Evolutionary conservation across 306 rosid genomes (phyloP).

Genomic region (Betula pendula): DNA sequence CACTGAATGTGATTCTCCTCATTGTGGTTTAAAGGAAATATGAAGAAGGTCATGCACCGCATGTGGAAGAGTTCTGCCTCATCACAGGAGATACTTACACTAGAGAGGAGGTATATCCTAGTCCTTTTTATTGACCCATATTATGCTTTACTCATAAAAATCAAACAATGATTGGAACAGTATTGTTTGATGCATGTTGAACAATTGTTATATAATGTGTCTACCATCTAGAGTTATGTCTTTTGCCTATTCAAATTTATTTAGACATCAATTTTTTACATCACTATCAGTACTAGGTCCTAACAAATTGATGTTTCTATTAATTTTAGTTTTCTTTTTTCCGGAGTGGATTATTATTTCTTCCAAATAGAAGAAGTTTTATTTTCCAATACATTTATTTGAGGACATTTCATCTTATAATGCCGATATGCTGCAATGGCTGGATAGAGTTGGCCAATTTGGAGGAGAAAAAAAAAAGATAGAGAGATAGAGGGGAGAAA

Average conservation of each 20-base stretch:
- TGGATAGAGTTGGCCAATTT: not conserved
- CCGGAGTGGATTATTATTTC: not conserved
- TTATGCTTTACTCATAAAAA: not conserved
- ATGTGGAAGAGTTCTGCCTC: conserved; percentile 60
- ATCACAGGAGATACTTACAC: conserved; percentile 66
- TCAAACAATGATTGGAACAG: not conserved
- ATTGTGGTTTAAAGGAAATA: conserved; percentile 46
- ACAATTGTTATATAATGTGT: not conserved
- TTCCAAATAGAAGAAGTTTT: not conserved
- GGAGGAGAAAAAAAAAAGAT: not conserved
- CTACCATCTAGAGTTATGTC: conserved; percentile 4
- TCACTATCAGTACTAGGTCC: not conserved
- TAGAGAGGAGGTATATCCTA: conserved; percentile 52
- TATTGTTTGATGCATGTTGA: not conserved
- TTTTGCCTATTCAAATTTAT: conserved; percentile 4
- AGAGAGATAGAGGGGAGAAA: not conserved
- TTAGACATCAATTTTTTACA: not conserved
- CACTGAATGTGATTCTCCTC: conserved; percentile 12
- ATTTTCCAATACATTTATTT: not conserved
- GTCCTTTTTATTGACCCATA: not conserved
- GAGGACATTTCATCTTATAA: not conserved
- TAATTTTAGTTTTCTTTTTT: not conserved
- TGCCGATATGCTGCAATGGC: not conserved
- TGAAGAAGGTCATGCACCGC: conserved; percentile 69
- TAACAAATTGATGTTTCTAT: not conserved